phyloP scores from a whole-genome alignment of 2,329 filamentous ascomycete genomes.

The Cercospora janseana region DNA sequence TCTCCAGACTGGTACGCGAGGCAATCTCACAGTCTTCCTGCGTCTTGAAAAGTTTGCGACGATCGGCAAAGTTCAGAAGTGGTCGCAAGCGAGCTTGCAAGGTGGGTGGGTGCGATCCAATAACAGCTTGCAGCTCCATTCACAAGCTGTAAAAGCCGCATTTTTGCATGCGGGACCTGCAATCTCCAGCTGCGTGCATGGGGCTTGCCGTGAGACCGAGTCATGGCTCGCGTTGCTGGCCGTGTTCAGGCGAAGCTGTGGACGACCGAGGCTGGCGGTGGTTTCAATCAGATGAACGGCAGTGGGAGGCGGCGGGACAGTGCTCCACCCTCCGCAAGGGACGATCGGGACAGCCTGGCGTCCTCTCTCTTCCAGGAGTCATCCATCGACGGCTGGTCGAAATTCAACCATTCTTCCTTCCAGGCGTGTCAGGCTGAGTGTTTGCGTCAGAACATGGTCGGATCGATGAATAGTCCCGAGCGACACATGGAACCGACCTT shows the following conservation, averaged over 20 bases:
- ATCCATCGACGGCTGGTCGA: neutral
- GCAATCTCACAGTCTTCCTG: too few species aligned
- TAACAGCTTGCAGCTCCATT: slow-evolving; percentile 1
- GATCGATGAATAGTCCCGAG: slow-evolving; percentile 22
- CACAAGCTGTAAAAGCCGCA: slow-evolving; percentile 1
- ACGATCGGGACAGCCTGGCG: neutral
- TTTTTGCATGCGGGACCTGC: slow-evolving; percentile 4
- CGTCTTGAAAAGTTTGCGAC: slow-evolving; percentile 7
- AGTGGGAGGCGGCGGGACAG: too few species aligned
- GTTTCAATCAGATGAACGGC: too few species aligned
- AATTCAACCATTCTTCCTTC: slow-evolving; percentile 23
- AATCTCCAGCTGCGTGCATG: neutral
- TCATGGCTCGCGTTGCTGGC: neutral
- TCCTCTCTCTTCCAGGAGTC: neutral
- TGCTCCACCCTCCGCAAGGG: too few species aligned
- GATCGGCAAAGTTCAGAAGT: neutral
- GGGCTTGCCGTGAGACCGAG: neutral
- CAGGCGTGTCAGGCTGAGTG: slow-evolving; percentile 23
- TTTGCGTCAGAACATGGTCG: slow-evolving; percentile 18
- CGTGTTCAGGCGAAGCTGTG: neutral
- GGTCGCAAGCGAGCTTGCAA: slow-evolving; percentile 1
- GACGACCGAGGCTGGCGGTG: neutral
- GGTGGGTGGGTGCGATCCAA: too few species aligned
- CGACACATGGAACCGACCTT: slow-evolving; percentile 24
- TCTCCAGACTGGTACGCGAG: too few species aligned